Percentiles rank a stretch among this genome's conserved stretches.
Evolutionary conservation across 2,329 filamentous ascomycete species (phyloP).

Genomic region (Penicillium occitanis): DNA sequence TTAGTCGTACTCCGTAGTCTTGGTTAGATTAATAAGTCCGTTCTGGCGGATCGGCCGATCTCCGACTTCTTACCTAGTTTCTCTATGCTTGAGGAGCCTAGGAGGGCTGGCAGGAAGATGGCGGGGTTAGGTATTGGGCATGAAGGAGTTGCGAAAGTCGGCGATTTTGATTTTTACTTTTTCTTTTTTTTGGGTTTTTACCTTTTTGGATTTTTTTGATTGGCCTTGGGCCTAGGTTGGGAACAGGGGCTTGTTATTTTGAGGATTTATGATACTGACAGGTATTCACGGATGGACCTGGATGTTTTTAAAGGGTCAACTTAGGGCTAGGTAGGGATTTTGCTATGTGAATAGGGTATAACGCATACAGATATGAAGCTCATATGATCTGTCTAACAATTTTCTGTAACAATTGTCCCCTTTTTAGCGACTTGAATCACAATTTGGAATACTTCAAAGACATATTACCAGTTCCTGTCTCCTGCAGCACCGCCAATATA

Average conservation of each 20-base stretch:
- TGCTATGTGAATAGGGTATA: too few species aligned
- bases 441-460: neutral
- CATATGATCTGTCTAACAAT: neutral
- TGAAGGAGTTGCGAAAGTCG: neutral
- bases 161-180: neutral
- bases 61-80: neutral
- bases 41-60: conserved; percentile 1
- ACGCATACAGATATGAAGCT: neutral
- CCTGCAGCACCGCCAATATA: neutral
- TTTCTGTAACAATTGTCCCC: neutral
- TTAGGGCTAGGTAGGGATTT: neutral
- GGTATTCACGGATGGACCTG: neutral
- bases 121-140: neutral
- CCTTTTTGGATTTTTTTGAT: neutral
- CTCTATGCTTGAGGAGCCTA: neutral
- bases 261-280: neutral
- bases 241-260: neutral
- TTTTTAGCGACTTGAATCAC: neutral
- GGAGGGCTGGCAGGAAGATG: neutral
- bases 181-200: neutral
- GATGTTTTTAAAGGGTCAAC: neutral
- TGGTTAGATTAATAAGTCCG: neutral
- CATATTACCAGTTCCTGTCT: neutral
- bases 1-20: neutral
- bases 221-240: neutral